Evolutionary conservation across 2,329 filamentous ascomycete species (phyloP).

Genomic region (Fusarium lateritium): DNA sequence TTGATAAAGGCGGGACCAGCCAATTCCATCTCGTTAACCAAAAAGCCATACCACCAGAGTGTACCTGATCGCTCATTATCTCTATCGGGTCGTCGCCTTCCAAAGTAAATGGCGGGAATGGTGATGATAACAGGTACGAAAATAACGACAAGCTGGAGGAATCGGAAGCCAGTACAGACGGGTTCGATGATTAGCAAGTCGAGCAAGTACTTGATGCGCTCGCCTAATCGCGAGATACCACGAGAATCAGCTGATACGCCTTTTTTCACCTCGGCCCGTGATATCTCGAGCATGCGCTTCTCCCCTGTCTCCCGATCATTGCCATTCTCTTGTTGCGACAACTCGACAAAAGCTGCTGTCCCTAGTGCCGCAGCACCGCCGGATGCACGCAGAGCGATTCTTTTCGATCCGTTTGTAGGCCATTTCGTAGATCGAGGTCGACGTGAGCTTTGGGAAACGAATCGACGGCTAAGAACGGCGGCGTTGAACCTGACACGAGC

Average conservation of each 20-base stretch:
- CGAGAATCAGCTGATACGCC: constrained; percentile 73
- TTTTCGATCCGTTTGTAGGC: constrained; percentile 36
- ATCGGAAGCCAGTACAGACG: constrained; percentile 87
- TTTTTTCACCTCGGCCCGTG: constrained; percentile 82
- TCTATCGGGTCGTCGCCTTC: constrained; percentile 71
- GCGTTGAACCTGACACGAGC: constrained; percentile 18
- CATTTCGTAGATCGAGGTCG: constrained; percentile 49
- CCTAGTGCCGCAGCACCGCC: constrained; percentile 63
- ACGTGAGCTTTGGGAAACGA: constrained; percentile 46
- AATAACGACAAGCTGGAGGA: constrained; percentile 87
- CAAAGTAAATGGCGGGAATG: constrained; percentile 86
- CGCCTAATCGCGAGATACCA: constrained; percentile 70
- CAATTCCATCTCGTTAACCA: constrained; percentile 91
- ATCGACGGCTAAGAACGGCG: constrained; percentile 40
- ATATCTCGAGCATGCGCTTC: constrained; percentile 87
- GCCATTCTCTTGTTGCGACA: constrained; percentile 69
- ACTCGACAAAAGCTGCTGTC: constrained; percentile 70
- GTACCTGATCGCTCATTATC: constrained; percentile 86
- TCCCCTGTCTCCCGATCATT: constrained; percentile 77
- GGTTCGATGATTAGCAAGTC: constrained; percentile 87
- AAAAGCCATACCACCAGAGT: constrained; percentile 93
- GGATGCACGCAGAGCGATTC: constrained; percentile 57
- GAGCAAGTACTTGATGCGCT: constrained; percentile 75
- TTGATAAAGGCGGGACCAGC: constrained; percentile 98
- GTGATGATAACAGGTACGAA: constrained; percentile 91